Evolutionary conservation across 345 rosid genomes (phyloP).

Genomic region (Eucalyptus victrix): DNA sequence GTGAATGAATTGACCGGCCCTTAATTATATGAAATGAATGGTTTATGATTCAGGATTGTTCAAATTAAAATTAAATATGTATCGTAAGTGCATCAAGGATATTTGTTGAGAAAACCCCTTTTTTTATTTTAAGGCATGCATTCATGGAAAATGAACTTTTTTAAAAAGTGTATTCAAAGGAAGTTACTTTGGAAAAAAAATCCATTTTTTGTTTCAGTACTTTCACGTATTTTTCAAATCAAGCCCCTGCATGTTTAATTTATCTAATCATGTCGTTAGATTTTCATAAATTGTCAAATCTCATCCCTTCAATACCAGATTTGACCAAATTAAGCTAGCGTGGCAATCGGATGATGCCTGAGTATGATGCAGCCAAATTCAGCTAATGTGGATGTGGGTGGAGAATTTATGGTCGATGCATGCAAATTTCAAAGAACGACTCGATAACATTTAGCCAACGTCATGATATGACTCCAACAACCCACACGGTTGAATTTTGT

Average conservation of each 20-base stretch:
- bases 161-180: neutral
- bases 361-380: neutral
- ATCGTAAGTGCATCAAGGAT: neutral
- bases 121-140: neutral
- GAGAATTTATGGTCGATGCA: neutral
- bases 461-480: neutral
- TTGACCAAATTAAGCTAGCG: neutral
- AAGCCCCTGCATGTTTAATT: neutral
- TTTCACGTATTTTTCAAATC: neutral
- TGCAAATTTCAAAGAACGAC: neutral
- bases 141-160: neutral
- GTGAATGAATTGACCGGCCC: too few relatives aligned
- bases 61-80: neutral
- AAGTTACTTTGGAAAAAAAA: neutral
- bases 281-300: too few relatives aligned
- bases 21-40: neutral
- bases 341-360: accelerated
- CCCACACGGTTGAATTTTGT: neutral
- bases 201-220: accelerated
- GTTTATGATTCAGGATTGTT: neutral
- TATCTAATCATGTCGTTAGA: neutral
- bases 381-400: neutral
- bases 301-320: accelerated
- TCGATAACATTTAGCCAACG: neutral
- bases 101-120: neutral